Evolutionary conservation across 2,329 filamentous ascomycete genomes (phyloP).

Genomic region (Nemania diffusa): DNA sequence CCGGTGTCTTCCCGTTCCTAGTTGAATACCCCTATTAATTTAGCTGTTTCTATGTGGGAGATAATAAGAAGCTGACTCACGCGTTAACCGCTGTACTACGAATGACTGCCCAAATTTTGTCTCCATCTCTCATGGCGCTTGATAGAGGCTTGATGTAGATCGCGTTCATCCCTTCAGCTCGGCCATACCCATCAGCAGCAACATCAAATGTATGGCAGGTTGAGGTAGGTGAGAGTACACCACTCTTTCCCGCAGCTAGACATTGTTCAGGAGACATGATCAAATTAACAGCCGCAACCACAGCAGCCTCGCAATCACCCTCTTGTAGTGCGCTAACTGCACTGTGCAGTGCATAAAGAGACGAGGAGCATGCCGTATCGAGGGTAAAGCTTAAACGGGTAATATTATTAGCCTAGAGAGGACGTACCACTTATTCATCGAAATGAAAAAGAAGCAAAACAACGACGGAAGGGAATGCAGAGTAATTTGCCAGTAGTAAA

Average conservation of each 20-base stretch:
- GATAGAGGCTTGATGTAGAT: constrained; percentile 56
- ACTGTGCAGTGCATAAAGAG: constrained; percentile 24
- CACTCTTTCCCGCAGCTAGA: not conserved
- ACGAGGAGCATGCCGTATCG: constrained; percentile 53
- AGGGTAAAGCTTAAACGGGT: constrained; percentile 38
- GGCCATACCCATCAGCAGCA: constrained; percentile 56
- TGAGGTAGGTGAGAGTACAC: constrained; percentile 22
- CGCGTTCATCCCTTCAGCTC: constrained; percentile 58
- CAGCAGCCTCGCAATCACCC: constrained; percentile 28
- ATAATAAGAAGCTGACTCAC: constrained; percentile 39
- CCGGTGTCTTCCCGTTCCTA: constrained; percentile 55
- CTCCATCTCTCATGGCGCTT: constrained; percentile 56
- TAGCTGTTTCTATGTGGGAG: too few relatives aligned
- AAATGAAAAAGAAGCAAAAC: too few relatives aligned
- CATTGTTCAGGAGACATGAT: constrained; percentile 10
- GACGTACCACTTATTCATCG: not conserved
- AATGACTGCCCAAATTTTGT: constrained; percentile 49
- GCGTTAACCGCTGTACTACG: constrained; percentile 35
- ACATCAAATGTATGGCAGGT: constrained; percentile 36
- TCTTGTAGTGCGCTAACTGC: constrained; percentile 16
- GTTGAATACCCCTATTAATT: too few relatives aligned
- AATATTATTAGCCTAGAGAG: not conserved
- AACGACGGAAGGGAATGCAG: too few relatives aligned
- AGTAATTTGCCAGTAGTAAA: too few relatives aligned
- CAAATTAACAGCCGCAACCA: constrained; percentile 26